Conservation (phyloP, 2,329 filamentous ascomycete species). For the Botryotinia calthae region DNA sequence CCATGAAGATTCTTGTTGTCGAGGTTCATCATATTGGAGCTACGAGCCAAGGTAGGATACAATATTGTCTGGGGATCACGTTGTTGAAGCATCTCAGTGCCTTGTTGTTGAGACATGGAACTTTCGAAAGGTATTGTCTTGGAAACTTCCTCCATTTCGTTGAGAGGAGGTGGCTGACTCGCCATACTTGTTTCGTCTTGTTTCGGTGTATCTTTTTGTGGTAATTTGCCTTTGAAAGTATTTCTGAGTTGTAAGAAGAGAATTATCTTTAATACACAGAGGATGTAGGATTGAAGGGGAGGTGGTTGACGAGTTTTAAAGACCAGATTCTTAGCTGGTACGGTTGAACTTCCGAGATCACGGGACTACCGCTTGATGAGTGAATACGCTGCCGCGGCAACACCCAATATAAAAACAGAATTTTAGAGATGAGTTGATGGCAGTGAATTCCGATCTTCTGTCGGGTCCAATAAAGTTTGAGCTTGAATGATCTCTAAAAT, state of each 20-base stretch:
- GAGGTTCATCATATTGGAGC: not conserved
- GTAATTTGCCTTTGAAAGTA: no score
- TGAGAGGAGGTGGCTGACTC: not conserved
- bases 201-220: not conserved
- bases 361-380: not conserved
- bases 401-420: not conserved
- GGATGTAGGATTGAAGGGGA: not conserved
- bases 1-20: not conserved
- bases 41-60: accelerated
- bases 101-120: not conserved
- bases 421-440: not conserved
- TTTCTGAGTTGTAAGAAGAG: not conserved
- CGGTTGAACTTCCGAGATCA: not conserved
- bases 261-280: not conserved
- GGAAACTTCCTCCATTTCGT: not conserved
- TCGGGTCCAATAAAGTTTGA: not conserved
- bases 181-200: not conserved
- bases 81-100: not conserved
- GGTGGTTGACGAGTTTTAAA: not conserved
- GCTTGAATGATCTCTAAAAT: accelerated
- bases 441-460: accelerated
- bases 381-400: not conserved
- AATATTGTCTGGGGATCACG: not conserved
- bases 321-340: not conserved
- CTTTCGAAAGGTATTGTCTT: not conserved